phyloP scores from a whole-genome alignment of 805 yeast species.

The Pichia cabralensis region DNA sequence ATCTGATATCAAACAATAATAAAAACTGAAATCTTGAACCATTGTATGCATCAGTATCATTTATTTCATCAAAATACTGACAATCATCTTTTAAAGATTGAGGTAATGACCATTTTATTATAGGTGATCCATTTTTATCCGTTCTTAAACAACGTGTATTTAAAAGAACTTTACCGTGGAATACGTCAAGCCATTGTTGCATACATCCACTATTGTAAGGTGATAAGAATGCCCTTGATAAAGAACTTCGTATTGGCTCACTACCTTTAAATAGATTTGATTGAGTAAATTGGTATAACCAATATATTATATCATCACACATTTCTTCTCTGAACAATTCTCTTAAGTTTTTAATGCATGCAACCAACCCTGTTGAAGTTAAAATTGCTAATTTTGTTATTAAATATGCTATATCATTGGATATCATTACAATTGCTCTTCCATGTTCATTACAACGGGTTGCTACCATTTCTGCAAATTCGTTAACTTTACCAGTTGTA shows the following conservation, averaged over 20 bases:
- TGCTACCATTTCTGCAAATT: conserved; percentile 67
- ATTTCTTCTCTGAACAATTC: conserved; percentile 74
- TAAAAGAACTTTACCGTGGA: conserved; percentile 22
- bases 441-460: conserved; percentile 54
- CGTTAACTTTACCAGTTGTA: conserved; percentile 53
- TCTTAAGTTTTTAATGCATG: conserved; percentile 54
- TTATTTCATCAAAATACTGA: conserved; percentile 29
- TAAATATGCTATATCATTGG: conserved; percentile 40
- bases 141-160: conserved; percentile 14
- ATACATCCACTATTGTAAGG: conserved; percentile 50
- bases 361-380: conserved; percentile 53
- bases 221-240: conserved; percentile 49
- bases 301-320: conserved; percentile 60
- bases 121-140: conserved; percentile 15
- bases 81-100: conserved; percentile 34
- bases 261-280: conserved; percentile 44
- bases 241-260: conserved; percentile 34
- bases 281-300: conserved; percentile 52
- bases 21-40: conserved; percentile 54
- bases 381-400: conserved; percentile 45
- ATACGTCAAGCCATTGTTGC: conserved; percentile 16
- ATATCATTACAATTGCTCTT: conserved; percentile 55
- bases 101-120: conserved; percentile 39
- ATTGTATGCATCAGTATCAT: conserved; percentile 10
- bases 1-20: conserved; percentile 56